Percentiles rank a stretch among this genome's conserved stretches.
Evolutionary conservation across 768 basidiomycete genomes (phyloP).

Genomic region (Lentinula raphanica): DNA sequence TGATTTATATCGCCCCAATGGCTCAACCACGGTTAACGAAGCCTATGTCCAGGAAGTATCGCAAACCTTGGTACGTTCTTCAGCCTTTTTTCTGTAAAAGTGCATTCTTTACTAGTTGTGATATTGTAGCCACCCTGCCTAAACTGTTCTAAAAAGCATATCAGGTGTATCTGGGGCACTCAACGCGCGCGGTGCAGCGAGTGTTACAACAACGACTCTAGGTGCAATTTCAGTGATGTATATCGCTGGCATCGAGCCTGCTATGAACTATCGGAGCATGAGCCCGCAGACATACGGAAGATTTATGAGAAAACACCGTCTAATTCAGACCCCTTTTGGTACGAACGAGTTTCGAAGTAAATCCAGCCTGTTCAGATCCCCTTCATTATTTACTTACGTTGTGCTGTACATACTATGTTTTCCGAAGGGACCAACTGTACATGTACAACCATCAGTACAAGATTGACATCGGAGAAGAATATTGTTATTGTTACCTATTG

Average conservation of each 20-base stretch:
- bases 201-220: not conserved
- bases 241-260: not conserved
- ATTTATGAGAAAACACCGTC: not conserved
- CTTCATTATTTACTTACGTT: too few relatives aligned
- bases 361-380: too few relatives aligned
- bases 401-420: too few relatives aligned
- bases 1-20: too few relatives aligned
- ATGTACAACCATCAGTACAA: too few relatives aligned
- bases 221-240: not conserved
- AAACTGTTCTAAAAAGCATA: not conserved
- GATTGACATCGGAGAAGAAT: too few relatives aligned
- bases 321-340: not conserved
- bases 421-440: too few relatives aligned
- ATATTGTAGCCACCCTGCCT: not conserved
- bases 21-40: not conserved
- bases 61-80: not conserved
- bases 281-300: not conserved
- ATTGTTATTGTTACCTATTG: too few relatives aligned
- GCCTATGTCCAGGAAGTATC: not conserved
- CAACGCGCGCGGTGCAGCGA: not conserved
- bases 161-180: not conserved
- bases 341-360: not conserved
- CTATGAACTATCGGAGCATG: not conserved
- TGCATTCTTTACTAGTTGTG: not conserved
- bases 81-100: too few relatives aligned